A percentile compares a stretch with the other conserved stretches of the same genome.
These are phyloP conservation scores for Acer negundo DNA, from an alignment of 345 rosid species.

Conservation along the genomic window DNA sequence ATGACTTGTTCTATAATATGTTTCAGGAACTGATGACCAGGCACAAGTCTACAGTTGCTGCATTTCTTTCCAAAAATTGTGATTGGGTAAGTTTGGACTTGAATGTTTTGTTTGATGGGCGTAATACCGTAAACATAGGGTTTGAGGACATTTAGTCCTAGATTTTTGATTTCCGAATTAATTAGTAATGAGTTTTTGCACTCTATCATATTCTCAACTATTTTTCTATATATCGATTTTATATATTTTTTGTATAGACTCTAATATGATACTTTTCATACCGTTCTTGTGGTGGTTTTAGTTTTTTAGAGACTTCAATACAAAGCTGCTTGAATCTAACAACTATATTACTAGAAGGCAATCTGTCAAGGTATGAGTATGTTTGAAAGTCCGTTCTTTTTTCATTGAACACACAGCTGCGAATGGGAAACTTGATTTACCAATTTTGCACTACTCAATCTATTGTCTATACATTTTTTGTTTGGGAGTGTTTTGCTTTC, in stretches of 20 bases:
- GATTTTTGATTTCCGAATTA: not conserved
- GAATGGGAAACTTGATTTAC: not conserved
- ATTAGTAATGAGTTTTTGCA: not conserved
- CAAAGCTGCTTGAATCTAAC: constrained; percentile 22
- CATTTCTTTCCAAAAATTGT: constrained; percentile 26
- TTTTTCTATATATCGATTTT: not conserved
- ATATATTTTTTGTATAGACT: not conserved
- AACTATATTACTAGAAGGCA: constrained; percentile 28
- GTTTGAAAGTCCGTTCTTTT: not conserved
- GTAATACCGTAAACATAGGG: too few species aligned
- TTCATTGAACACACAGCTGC: not conserved
- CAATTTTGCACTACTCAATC: too few species aligned
- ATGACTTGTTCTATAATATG: not conserved
- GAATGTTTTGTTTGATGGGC: not conserved
- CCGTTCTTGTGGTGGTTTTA: constrained; percentile 3
- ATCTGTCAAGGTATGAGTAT: constrained; percentile 18
- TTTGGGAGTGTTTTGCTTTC: not conserved
- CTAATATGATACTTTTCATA: not conserved
- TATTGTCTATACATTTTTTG: not conserved
- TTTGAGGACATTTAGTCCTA: too few species aligned
- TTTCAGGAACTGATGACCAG: constrained; percentile 30
- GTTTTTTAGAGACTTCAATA: constrained; percentile 27
- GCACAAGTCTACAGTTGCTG: constrained; percentile 30
- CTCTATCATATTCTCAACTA: not conserved
- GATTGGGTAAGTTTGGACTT: constrained; percentile 25